Percentiles rank a stretch among this genome's conserved stretches.
phyloP scores from a whole-genome alignment of 495 filamentous ascomycete species.

The Podospora tetraspora region DNA sequence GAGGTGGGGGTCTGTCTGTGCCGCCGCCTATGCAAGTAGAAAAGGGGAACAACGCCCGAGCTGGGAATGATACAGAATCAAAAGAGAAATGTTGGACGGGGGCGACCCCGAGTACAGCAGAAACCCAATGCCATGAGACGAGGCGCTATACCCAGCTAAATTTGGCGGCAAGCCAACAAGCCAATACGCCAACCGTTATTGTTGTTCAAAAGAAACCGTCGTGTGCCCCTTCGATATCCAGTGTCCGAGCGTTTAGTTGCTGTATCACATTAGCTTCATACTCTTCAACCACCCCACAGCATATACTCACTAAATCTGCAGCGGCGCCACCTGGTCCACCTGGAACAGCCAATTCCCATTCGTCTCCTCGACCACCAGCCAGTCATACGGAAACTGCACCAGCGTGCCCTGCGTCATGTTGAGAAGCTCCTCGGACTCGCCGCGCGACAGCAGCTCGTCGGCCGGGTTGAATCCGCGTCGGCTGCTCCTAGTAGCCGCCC shows the following conservation, averaged over 20 bases:
- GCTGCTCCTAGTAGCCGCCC: slow-evolving; percentile 71
- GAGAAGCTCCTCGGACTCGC: slow-evolving; percentile 74
- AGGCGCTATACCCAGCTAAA: background rate
- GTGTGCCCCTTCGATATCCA: background rate
- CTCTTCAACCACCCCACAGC: background rate
- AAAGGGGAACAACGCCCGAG: background rate
- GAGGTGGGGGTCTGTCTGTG: background rate
- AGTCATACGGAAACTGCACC: slow-evolving; percentile 91
- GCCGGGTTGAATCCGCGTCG: slow-evolving; percentile 60
- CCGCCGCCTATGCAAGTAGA: background rate
- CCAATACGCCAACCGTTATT: background rate
- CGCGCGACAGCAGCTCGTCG: slow-evolving; percentile 61
- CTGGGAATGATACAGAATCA: background rate
- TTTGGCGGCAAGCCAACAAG: background rate
- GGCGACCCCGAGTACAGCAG: background rate
- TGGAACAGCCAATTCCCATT: slow-evolving; percentile 96
- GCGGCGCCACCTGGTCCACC: slow-evolving; percentile 87
- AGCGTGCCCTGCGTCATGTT: slow-evolving; percentile 80
- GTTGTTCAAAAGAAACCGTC: background rate
- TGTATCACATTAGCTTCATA: background rate
- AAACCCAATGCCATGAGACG: background rate
- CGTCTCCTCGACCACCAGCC: slow-evolving; percentile 84
- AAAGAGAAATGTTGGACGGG: background rate
- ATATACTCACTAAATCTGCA: slow-evolving; percentile 90
- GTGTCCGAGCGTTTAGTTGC: slow-evolving; percentile 11